Evolutionary conservation across 345 rosid species (phyloP).

Genomic region (Isatis tinctoria): DNA sequence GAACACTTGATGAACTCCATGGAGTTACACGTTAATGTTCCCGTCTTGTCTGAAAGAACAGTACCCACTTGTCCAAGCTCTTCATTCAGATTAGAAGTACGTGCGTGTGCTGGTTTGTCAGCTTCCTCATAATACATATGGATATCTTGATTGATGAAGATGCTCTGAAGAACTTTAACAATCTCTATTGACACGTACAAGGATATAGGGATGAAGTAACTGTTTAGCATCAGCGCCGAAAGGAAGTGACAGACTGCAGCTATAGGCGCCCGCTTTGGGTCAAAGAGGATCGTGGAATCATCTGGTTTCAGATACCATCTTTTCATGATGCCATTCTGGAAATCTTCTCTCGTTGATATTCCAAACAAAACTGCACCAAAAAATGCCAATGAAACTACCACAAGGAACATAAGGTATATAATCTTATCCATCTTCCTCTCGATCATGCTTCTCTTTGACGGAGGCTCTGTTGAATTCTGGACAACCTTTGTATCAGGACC

Average conservation of each 20-base stretch:
- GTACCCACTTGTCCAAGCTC: slow-evolving; percentile 96
- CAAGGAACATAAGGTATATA: slow-evolving; percentile 60
- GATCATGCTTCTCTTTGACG: slow-evolving; percentile 89
- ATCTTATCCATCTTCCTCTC: slow-evolving; percentile 87
- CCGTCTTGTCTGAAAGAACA: slow-evolving; percentile 94
- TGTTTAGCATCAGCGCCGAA: slow-evolving; percentile 66
- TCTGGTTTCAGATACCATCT: slow-evolving; percentile 93
- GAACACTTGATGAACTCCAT: slow-evolving; percentile 99
- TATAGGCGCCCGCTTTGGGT: slow-evolving; percentile 43
- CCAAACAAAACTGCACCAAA: slow-evolving; percentile 76
- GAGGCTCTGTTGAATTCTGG: slow-evolving; percentile 82
- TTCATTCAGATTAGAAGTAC: slow-evolving; percentile 93
- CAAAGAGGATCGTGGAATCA: slow-evolving; percentile 47
- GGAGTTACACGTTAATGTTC: slow-evolving; percentile 94
- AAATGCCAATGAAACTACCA: slow-evolving; percentile 52
- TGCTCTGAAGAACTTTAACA: slow-evolving; percentile 84
- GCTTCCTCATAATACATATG: slow-evolving; percentile 81
- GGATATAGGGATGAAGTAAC: slow-evolving; percentile 88
- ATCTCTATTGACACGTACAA: slow-evolving; percentile 87
- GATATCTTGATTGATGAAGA: slow-evolving; percentile 83
- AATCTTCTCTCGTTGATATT: slow-evolving; percentile 52
- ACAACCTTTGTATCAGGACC: slow-evolving; percentile 94
- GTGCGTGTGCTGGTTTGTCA: slow-evolving; percentile 86
- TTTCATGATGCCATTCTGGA: slow-evolving; percentile 51
- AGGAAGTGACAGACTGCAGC: slow-evolving; percentile 74